phyloP scores from a whole-genome alignment of 306 rosid genomes.

The Argentina anserina region DNA sequence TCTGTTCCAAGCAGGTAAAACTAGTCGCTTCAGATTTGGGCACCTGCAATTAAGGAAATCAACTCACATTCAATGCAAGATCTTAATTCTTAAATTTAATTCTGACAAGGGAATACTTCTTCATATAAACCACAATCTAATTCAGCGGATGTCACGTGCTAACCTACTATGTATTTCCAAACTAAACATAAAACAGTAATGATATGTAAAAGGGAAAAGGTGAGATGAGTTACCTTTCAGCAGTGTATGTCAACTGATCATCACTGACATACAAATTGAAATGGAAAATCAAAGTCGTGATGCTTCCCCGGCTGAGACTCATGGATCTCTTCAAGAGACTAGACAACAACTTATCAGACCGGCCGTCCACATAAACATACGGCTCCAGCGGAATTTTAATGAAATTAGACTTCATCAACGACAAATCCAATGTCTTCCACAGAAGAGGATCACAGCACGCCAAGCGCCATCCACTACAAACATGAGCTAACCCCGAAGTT shows the following conservation, averaged over 20 bases:
- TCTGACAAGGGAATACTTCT: background rate
- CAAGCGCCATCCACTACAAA: slow-evolving; percentile 67
- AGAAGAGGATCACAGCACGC: slow-evolving; percentile 70
- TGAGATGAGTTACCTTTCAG: slow-evolving; percentile 61
- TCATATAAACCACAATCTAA: background rate
- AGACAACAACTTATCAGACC: slow-evolving; percentile 50
- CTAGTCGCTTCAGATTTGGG: slow-evolving; percentile 52
- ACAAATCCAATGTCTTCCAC: slow-evolving; percentile 74
- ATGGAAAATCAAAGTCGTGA: slow-evolving; percentile 59
- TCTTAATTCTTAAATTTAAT: too few relatives aligned
- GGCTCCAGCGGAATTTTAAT: slow-evolving; percentile 77
- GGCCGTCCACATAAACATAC: slow-evolving; percentile 58
- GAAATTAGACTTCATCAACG: slow-evolving; percentile 61
- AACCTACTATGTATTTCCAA: background rate
- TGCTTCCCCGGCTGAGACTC: slow-evolving; percentile 55
- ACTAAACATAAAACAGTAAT: background rate
- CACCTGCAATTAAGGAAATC: slow-evolving; percentile 41
- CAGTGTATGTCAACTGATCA: slow-evolving; percentile 70
- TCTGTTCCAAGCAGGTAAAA: slow-evolving; percentile 85
- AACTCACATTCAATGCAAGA: slow-evolving; percentile 1
- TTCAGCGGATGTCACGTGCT: background rate
- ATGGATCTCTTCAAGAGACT: slow-evolving; percentile 60
- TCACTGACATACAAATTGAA: slow-evolving; percentile 64
- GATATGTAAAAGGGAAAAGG: background rate
- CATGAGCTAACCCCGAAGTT: slow-evolving; percentile 64